Percentiles rank a stretch among this genome's conserved stretches.
These are phyloP conservation scores for Pyrenochaeta sp. DNA, from an alignment of 2,329 filamentous ascomycete species.

Conservation along the genomic window DNA sequence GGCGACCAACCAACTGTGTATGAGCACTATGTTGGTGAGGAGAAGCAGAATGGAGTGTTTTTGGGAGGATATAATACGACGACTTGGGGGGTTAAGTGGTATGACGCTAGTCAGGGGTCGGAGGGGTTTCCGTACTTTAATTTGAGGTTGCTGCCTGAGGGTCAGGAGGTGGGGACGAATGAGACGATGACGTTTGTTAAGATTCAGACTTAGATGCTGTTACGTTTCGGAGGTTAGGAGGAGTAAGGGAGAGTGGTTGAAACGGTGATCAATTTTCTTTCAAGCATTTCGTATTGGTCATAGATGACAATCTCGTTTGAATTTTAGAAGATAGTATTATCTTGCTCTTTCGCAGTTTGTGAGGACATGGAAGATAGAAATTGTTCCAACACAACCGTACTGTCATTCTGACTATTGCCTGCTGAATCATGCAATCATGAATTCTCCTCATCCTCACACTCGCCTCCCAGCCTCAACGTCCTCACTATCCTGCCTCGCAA, in stretches of 20 bases:
- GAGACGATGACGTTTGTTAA: conserved; percentile 26
- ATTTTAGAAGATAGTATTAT: too few species aligned
- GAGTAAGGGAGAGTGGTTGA: not conserved
- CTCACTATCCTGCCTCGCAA: conserved; percentile 14
- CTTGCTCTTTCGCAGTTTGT: too few species aligned
- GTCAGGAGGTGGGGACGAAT: conserved; percentile 15
- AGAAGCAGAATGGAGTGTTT: conserved; percentile 30
- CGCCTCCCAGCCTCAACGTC: conserved; percentile 8
- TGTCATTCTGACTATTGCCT: too few species aligned
- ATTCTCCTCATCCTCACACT: not conserved
- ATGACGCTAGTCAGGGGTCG: conserved; percentile 1
- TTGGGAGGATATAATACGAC: conserved; percentile 28
- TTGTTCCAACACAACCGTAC: too few species aligned
- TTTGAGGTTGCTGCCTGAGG: conserved; percentile 23
- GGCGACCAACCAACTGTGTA: conserved; percentile 23
- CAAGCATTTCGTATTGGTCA: too few species aligned
- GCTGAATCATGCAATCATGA: too few species aligned
- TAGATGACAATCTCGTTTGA: too few species aligned
- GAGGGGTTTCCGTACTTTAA: conserved; percentile 21
- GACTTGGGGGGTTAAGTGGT: conserved; percentile 31
- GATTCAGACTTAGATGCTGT: conserved; percentile 7
- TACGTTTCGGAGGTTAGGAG: not conserved
- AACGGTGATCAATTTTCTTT: too few species aligned
- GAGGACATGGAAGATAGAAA: too few species aligned
- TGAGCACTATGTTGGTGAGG: conserved; percentile 28